Conservation (phyloP, 2,329 filamentous ascomycete species). For the Pezicula neosporulosa region DNA sequence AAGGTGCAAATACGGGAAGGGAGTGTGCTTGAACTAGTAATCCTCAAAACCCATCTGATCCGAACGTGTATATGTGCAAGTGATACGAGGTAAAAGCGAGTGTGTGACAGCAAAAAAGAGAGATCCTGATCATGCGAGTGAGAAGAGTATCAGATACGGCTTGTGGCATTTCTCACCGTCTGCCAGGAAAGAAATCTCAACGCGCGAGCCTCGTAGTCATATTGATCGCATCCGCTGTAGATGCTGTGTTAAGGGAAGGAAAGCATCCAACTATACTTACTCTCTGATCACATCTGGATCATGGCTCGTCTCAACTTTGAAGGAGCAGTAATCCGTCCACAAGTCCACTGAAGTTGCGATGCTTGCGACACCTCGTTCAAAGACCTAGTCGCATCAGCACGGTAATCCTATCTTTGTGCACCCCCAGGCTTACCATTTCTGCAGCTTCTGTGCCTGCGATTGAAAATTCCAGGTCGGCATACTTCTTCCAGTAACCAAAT, state of each 20-base stretch:
- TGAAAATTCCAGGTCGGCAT: slow-evolving; percentile 95
- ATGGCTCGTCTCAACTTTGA: slow-evolving; percentile 97
- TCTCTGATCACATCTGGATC: slow-evolving; percentile 95
- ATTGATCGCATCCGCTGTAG: slow-evolving; percentile 32
- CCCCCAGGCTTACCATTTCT: slow-evolving; percentile 69
- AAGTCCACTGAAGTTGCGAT: slow-evolving; percentile 92
- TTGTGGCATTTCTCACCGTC: slow-evolving; percentile 72
- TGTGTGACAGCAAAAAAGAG: slow-evolving; percentile 43
- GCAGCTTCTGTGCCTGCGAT: slow-evolving; percentile 96
- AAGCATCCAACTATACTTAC: slow-evolving; percentile 79
- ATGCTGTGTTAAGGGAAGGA: slow-evolving; percentile 61
- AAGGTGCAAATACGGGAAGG: slow-evolving; percentile 61
- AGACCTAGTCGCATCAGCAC: slow-evolving; percentile 59
- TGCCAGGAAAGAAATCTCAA: slow-evolving; percentile 40
- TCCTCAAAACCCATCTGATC: slow-evolving; percentile 41
- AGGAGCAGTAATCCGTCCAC: slow-evolving; percentile 95
- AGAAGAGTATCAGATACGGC: slow-evolving; percentile 57
- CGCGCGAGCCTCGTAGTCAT: slow-evolving; percentile 16
- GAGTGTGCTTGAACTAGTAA: slow-evolving; percentile 49
- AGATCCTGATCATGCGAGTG: slow-evolving; percentile 63
- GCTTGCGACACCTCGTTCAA: slow-evolving; percentile 90
- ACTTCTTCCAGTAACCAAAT: slow-evolving; percentile 99
- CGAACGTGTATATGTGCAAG: slow-evolving; percentile 29
- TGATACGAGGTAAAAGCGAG: slow-evolving; percentile 37
- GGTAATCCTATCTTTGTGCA: slow-evolving; percentile 2